Evolutionary conservation across 2,329 filamentous ascomycete species (phyloP).

Genomic region (Colletotrichum sp.): DNA sequence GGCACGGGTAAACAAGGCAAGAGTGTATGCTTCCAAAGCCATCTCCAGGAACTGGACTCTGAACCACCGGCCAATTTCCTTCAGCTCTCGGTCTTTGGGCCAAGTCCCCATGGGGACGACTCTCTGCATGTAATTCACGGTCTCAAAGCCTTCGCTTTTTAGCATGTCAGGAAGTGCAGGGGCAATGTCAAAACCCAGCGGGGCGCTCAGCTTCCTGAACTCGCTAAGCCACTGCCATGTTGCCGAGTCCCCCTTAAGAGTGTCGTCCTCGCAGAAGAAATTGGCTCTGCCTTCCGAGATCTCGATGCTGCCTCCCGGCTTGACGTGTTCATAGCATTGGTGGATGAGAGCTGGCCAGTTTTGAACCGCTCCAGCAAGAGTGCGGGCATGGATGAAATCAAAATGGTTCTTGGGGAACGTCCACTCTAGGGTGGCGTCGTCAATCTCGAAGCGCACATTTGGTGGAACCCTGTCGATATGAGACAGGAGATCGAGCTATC

Average conservation of each 20-base stretch:
- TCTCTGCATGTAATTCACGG: slow-evolving; percentile 28
- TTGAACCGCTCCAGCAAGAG: slow-evolving; percentile 29
- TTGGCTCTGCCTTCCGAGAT: slow-evolving; percentile 36
- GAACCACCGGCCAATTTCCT: slow-evolving; percentile 38
- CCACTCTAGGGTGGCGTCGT: slow-evolving; percentile 30
- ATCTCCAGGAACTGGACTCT: slow-evolving; percentile 25
- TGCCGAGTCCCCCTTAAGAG: slow-evolving; percentile 18
- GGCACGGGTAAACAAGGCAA: slow-evolving; percentile 26
- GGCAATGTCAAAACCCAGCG: slow-evolving; percentile 25
- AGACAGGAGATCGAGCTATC: background rate
- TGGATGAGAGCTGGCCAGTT: slow-evolving; percentile 31
- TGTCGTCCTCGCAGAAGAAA: slow-evolving; percentile 31
- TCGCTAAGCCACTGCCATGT: slow-evolving; percentile 26
- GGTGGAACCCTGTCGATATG: slow-evolving; percentile 20
- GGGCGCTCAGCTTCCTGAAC: slow-evolving; percentile 24
- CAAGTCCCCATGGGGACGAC: slow-evolving; percentile 44
- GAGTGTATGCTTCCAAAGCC: slow-evolving; percentile 23
- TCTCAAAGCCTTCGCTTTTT: slow-evolving; percentile 28
- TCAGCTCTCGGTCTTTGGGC: slow-evolving; percentile 44
- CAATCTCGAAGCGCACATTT: slow-evolving; percentile 30
- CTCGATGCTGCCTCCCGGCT: slow-evolving; percentile 52
- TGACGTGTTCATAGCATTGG: slow-evolving; percentile 31
- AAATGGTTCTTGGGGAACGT: slow-evolving; percentile 31
- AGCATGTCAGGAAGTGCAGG: slow-evolving; percentile 23
- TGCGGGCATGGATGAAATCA: slow-evolving; percentile 38